Conservation (phyloP, 306 rosid genomes). For the Sicyos edulis region DNA sequence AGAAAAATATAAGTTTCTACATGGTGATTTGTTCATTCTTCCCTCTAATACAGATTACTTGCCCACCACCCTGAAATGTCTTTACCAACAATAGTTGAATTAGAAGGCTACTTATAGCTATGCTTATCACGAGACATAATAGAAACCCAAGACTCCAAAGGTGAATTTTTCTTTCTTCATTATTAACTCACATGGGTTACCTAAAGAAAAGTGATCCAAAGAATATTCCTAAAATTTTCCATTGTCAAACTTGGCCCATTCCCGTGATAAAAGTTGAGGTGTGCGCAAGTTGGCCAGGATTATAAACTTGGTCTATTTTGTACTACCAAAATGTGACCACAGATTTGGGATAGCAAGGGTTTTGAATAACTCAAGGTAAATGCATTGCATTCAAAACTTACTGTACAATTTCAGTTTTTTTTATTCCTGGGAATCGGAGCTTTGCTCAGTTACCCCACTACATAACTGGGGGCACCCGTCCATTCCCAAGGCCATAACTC, state of each 20-base stretch:
- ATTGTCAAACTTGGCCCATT: not conserved
- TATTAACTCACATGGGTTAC: not conserved
- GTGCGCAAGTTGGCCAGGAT: too few relatives aligned
- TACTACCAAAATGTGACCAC: not conserved
- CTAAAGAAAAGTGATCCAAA: not conserved
- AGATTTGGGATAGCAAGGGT: not conserved
- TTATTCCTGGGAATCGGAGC: too few relatives aligned
- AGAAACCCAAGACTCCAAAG: slow-evolving; percentile 6
- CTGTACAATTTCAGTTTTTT: not conserved
- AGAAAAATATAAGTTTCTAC: not conserved
- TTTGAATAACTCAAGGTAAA: not conserved
- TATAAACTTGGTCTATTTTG: not conserved
- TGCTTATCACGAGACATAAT: not conserved
- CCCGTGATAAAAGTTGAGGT: too few relatives aligned
- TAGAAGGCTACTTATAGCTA: not conserved
- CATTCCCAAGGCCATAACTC: too few relatives aligned
- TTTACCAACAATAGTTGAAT: not conserved
- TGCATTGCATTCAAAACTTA: not conserved
- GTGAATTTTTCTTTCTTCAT: not conserved
- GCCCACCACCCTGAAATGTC: not conserved
- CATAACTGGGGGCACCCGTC: too few relatives aligned
- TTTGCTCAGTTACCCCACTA: too few relatives aligned
- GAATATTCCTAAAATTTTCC: not conserved
- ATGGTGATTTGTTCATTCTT: not conserved
- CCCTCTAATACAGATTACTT: not conserved